Base-by-base conservation (phyloP, 345 rosid species). In the Kandelia obovata region DNA sequence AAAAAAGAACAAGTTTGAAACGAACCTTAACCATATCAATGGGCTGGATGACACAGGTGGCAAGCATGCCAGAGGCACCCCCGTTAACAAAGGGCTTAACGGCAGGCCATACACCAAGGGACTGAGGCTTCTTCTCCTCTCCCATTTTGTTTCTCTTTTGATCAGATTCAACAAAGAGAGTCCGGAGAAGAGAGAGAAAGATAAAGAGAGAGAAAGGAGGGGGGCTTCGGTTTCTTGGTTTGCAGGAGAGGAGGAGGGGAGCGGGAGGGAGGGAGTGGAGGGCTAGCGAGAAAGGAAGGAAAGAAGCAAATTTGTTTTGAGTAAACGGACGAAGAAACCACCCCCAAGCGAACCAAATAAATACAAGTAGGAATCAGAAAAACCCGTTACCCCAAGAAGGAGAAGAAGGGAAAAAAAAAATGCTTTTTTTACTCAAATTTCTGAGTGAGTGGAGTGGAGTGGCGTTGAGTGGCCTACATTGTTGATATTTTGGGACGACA, bases 41-140 rank as follows among this genome's bases (percentile, higher is more conserved):
- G 51, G 99, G 99, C 73, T 95, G 99, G 79, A 95, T 86, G 77
- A 90, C 98, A 78, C 98, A 90, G 76, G 99, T 95, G 27, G 99
- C 99, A 59, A 92, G 96, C 99, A 95, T 95, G 39, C 99, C 99
- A 49, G 99, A 90, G 62, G 88, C 77, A 32, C 99, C 99, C 3
- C 99, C 99, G 82, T 95, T 95, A 68, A 84, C 91, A 76, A 95
- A 95, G 8, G 99, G 99, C 84, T 90, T 92, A 16, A 90, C 77
- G n/a, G 88, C 76, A 23, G 81, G 86, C 99, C 99, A 95, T 2
- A 85, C 88, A 56, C 98, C 87, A 37, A 65, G 43, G 0, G 89
- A 63, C 34, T 72, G 79, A 25, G 77, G 64, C 79, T 86, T 92
- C 96, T 92, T 92, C 83, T 77, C 88, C 53, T 85, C 93, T 57